Percentiles rank a stretch among this genome's conserved stretches.
Evolutionary conservation across 2,329 filamentous ascomycete species (phyloP).

Genomic region (Clonostachys rhizophaga): DNA sequence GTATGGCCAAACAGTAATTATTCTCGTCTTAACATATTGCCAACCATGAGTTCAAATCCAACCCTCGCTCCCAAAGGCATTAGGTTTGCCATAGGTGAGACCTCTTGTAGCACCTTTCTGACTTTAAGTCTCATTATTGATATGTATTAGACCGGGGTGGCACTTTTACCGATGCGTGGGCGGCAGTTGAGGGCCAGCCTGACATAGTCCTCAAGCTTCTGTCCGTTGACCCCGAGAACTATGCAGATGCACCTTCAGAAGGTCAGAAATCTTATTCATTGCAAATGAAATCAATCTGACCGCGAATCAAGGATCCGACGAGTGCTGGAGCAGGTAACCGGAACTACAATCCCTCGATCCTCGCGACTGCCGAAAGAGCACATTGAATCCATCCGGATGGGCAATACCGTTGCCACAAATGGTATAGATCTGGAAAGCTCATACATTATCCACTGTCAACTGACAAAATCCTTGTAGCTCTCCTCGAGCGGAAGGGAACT

Average conservation of each 20-base stretch:
- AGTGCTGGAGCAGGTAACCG: slow-evolving; percentile 14
- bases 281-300: neutral
- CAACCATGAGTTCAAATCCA: neutral
- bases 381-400: slow-evolving; percentile 69
- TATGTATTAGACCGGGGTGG: slow-evolving; percentile 13
- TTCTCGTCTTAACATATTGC: no score
- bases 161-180: slow-evolving; percentile 14
- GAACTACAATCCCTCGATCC: neutral
- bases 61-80: slow-evolving; percentile 9
- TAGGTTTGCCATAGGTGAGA: slow-evolving; percentile 12
- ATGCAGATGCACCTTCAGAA: slow-evolving; percentile 68
- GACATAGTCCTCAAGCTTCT: slow-evolving; percentile 1
- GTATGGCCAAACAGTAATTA: no score
- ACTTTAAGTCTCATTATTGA: neutral
- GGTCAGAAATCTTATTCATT: slow-evolving; percentile 33
- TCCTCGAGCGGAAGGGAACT: slow-evolving; percentile 68
- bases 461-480: slow-evolving; percentile 53
- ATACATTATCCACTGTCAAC: slow-evolving; percentile 51
- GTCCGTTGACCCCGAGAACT: slow-evolving; percentile 20
- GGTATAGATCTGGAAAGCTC: slow-evolving; percentile 15
- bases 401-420: slow-evolving; percentile 73
- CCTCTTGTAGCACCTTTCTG: neutral
- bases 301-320: slow-evolving; percentile 33
- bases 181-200: slow-evolving; percentile 33
- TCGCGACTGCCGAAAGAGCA: slow-evolving; percentile 62